These are phyloP conservation scores for Mortierella sp. DNA, from an alignment of 371 early-diverging fungal genomes.

Conservation along the genomic window DNA sequence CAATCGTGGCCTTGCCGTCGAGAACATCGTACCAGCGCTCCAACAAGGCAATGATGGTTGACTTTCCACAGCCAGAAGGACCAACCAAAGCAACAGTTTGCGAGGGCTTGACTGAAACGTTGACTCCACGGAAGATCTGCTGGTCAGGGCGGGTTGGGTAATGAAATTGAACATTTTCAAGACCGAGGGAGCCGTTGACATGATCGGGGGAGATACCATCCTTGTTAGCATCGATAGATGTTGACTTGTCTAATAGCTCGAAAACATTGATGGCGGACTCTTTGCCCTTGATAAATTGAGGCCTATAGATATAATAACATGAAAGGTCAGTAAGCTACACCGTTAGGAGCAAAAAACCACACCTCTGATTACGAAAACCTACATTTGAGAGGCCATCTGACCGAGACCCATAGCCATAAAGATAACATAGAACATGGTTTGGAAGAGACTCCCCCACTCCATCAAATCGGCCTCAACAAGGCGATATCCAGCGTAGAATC, in stretches of 20 bases:
- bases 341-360: not conserved
- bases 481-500: constrained; percentile 60
- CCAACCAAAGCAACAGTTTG: constrained; percentile 80
- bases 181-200: constrained; percentile 59
- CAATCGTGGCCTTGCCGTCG: constrained; percentile 63
- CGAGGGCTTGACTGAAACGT: constrained; percentile 70
- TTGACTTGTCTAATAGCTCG: constrained; percentile 66
- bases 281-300: constrained; percentile 82
- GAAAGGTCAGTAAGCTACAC: too few relatives aligned
- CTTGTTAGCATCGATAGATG: constrained; percentile 65
- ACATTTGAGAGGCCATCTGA: constrained; percentile 58
- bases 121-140: constrained; percentile 72
- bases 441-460: constrained; percentile 19
- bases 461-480: constrained; percentile 22
- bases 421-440: constrained; percentile 75
- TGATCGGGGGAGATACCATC: constrained; percentile 49
- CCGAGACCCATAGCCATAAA: constrained; percentile 81
- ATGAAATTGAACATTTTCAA: constrained; percentile 71
- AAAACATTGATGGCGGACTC: constrained; percentile 80
- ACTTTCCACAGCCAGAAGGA: constrained; percentile 76
- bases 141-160: constrained; percentile 85
- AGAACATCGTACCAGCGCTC: constrained; percentile 74
- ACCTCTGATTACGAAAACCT: constrained; percentile 30
- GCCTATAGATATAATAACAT: constrained; percentile 26
- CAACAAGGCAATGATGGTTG: constrained; percentile 71